Evolutionary conservation across 2,329 filamentous ascomycete species (phyloP), one percentile per base, ranked within the genome.

Genomic region (Mariannaea elegans): DNA sequence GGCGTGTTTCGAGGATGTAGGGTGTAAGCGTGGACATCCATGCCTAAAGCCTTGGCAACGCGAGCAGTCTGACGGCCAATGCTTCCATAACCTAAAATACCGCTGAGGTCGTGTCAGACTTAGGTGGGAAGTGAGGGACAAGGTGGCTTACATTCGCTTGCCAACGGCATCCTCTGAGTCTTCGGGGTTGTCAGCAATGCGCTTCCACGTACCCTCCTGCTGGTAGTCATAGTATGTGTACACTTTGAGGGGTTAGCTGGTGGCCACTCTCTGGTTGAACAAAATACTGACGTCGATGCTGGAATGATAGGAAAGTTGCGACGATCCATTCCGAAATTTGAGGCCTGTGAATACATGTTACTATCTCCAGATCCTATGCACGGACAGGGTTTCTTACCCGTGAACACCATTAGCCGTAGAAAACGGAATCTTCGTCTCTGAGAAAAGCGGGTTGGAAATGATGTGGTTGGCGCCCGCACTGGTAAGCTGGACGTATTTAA

Each of bases 11-110:
- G 87, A 1, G 89, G 84, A 23, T 85, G 86, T 0, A 90, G 87
- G 0, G 91, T 94, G 77, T 90, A 93, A 1, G 91, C 91, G 71
- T 93, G 81, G 0, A 94, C 85, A 24, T 87, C 81, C 83, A 92
- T 89, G 16, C 91, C 91, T 67, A 92, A 75, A 2, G 89, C 88
- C 13, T 80, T 81, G 10, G 84, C 84, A 3, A 92, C 81, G 8
- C 82, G 80, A 3, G 83, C 84, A 4, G 77, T 77, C 58, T 86
- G 83, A 1, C 84, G 77, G 8, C 84, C 84, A 52, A 86, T 85
- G 52, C 76, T 77, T 13, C 84, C 83, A 61, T 86, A 86, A 7
- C 84, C 83, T 3, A 86, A 74, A 21, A 86, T 82, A 3, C 82
- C 82, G 45, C 81, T 82, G 1, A 0, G 0, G 10, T 7, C 68